Base-by-base conservation (phyloP, 148 eudicot genomes). In the Tetragonia tetragonoides region DNA sequence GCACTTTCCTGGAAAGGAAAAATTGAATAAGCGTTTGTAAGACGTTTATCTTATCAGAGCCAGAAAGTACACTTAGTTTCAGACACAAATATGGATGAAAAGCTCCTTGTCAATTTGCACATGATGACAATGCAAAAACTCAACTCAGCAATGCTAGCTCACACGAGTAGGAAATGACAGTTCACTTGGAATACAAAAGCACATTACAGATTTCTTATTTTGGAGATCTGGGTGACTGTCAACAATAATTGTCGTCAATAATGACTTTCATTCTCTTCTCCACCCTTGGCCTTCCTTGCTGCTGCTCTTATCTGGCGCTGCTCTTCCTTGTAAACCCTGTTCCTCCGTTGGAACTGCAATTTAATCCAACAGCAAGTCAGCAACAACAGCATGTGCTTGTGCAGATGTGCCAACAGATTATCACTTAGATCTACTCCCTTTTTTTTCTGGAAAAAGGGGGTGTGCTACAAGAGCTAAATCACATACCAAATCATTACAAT, bases 251-350 rank as follows among this genome's bases (percentile, higher is more conserved):
- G 4, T 15, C 44, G 41, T 81, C 73, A 77, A 68, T 81, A 80
- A 72, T 74, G 80, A 62, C 39, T 54, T 28, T 75, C 80, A 75
- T 38, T 78, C 20, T 79, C 85, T 44, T 83, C 90, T 77, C 79
- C 88, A 78, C 84, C 95, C 80, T 88, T 88, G 66, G 85, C 94
- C 78, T 90, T 90, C 74, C 93, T 87, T 10, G 92, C 88, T 77
- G 98, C 96, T 66, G 95, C 98, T 87, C 98, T 88, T 60, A 90
- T 80, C 76, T 94, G 98, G 54, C 97, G 97, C 79, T 94, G 98
- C 82, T 94, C 98, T 79, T 95, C 98, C 86, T 95, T 95, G 84
- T 95, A 95, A 28, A 95, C 77, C 74, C 92, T 86, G 88, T 95
- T 95, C 86, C 97, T 87, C 66, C 97, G 85, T 80, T 92, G 95